phyloP scores from a whole-genome alignment of 495 filamentous ascomycete genomes.

The Neurospora pannonica region DNA sequence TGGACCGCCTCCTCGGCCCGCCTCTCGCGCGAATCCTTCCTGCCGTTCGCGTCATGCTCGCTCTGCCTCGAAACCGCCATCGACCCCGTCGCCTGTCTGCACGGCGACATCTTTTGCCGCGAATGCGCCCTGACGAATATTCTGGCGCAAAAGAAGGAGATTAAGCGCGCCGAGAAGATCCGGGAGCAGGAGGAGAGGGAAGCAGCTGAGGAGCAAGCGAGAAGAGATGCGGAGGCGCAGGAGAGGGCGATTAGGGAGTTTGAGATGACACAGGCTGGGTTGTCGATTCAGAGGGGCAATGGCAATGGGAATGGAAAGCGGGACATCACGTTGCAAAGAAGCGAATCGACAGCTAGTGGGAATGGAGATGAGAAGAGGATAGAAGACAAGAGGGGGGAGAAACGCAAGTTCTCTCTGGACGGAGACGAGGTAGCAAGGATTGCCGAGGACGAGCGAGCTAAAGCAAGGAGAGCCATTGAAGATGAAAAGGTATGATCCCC shows the following conservation, averaged over 20 bases:
- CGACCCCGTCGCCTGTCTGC: conserved; percentile 61
- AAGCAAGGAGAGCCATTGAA: conserved; percentile 57
- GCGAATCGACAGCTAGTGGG: not conserved
- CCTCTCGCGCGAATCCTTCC: conserved; percentile 84
- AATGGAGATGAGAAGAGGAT: conserved; percentile 9
- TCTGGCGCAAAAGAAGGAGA: conserved; percentile 83
- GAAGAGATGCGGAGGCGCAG: conserved; percentile 50
- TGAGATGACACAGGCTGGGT: conserved; percentile 58
- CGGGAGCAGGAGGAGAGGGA: conserved; percentile 49
- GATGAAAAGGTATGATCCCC: conserved; percentile 57
- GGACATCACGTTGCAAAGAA: conserved; percentile 6
- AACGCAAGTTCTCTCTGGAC: conserved; percentile 77
- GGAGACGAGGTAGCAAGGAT: conserved; percentile 69
- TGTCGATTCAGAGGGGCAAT: conserved; percentile 46
- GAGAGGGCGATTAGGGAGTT: conserved; percentile 51
- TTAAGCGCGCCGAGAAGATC: conserved; percentile 68
- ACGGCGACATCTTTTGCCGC: conserved; percentile 92
- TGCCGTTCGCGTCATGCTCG: conserved; percentile 83
- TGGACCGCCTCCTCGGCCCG: conserved; percentile 82
- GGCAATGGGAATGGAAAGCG: conserved; percentile 26
- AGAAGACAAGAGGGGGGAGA: conserved; percentile 41
- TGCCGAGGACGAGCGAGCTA: conserved; percentile 57
- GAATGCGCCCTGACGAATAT: conserved; percentile 92
- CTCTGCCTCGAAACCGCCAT: conserved; percentile 80
- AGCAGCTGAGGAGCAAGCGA: conserved; percentile 41